Conservation (phyloP, 139 green algal genomes). For the Chlorella sp. region DNA sequence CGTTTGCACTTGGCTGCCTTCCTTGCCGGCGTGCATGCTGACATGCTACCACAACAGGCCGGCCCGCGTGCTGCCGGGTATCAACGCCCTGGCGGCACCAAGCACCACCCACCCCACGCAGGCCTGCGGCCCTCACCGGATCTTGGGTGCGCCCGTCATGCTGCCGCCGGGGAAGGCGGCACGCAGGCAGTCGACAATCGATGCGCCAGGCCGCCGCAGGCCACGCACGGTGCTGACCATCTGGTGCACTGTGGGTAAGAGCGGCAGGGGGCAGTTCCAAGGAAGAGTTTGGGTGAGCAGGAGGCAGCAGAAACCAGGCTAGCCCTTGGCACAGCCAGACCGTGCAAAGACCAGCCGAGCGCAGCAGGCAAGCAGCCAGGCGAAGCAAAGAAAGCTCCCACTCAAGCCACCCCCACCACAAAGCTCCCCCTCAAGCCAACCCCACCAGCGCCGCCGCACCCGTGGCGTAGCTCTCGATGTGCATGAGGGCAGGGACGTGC, state of each 20-base stretch:
- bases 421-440: not conserved
- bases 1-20: too few species aligned
- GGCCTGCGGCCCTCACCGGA: slow-evolving; percentile 43
- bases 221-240: slow-evolving; percentile 93
- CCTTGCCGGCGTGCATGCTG: too few species aligned
- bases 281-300: too few species aligned
- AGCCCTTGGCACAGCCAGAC: too few species aligned
- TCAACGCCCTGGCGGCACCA: not conserved
- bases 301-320: too few species aligned
- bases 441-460: slow-evolving; percentile 21
- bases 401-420: not conserved
- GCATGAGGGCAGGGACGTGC: slow-evolving; percentile 93
- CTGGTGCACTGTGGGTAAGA: slow-evolving; percentile 84
- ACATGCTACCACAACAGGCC: too few species aligned
- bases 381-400: too few species aligned
- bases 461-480: slow-evolving; percentile 92
- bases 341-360: too few species aligned
- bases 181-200: slow-evolving; percentile 70
- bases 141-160: slow-evolving; percentile 96
- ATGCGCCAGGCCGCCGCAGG: slow-evolving; percentile 30
- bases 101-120: not conserved
- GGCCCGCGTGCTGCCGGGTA: too few species aligned
- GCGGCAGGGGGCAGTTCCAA: not conserved
- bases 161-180: slow-evolving; percentile 93
- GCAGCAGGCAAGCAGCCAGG: too few species aligned